Base-by-base conservation (phyloP, 176 grass and related monocot species). In the Urochloa ruziziensis region DNA sequence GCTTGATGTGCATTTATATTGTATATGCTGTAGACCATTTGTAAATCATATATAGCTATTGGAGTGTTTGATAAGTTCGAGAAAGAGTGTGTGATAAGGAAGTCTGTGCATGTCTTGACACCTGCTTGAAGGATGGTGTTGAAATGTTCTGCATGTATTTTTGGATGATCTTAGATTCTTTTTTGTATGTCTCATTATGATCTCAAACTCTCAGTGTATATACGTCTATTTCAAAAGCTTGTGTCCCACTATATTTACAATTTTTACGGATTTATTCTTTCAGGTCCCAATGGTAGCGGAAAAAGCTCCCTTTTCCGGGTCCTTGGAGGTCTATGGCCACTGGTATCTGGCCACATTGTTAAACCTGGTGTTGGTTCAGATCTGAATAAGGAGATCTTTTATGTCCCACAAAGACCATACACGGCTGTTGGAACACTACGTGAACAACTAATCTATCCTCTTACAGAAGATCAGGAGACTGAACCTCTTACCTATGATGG, bases 371-470 rank as follows among this genome's bases (percentile, higher is more conserved):
- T 99, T 83, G 96, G 96, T 83, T 95, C 91, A 8, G 91, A 99
- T 93, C 93, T 99, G 61, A 99, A 99, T 79, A 99, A 99, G 88
- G 96, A 99, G 86, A 99, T 99, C 27, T 99, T 99, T 82, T 99
- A 99, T 93, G 96, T 99, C 33, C 96, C 96, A 21, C 96, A 99
- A 88, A 92, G 96, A 52, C 96, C 96, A 69, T 99, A 99, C 80
- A 99, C 93, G 87, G 96, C 96, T 85, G 96, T 99, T 86, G 96
- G 96, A 76, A 99, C 96, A 63, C 96, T 99, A 62, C 88, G 93
- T 66, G 96, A 99, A 88, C 96, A 99, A 69, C 78, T 99, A 80
- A 99, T 99, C 64, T 99, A 99, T 88, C 96, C 96, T 82, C 91
- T 96, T 46, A 96, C 91, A 65, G 67, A 81, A 67, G 93, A 94